These are phyloP conservation scores for Candida sakaeoensis DNA, from an alignment of 805 yeast species.

Conservation along the genomic window DNA sequence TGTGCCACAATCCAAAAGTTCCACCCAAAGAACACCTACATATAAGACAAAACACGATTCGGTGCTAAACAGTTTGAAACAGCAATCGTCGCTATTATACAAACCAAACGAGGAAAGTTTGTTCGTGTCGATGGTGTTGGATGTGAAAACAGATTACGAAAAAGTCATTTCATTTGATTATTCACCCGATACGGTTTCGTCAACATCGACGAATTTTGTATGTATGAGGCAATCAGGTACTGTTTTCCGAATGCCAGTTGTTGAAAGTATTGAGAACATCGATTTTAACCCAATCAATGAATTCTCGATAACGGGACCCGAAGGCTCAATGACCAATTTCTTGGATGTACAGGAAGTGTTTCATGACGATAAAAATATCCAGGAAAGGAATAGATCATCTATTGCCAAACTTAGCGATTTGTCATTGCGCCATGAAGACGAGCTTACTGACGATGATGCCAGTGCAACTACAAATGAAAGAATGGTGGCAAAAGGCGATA, in stretches of 20 bases:
- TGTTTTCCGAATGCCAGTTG: conserved; percentile 72
- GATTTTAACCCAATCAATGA: conserved; percentile 69
- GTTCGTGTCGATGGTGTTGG: conserved; percentile 74
- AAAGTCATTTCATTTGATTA: conserved; percentile 85
- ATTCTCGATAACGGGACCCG: conserved; percentile 55
- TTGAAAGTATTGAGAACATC: conserved; percentile 60
- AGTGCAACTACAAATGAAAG: conserved; percentile 8
- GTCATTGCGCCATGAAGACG: conserved; percentile 11
- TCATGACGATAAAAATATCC: conserved; percentile 8
- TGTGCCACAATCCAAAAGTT: conserved; percentile 31
- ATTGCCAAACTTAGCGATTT: conserved; percentile 11
- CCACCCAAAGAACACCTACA: not conserved
- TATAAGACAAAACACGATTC: not conserved
- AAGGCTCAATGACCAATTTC: conserved; percentile 48
- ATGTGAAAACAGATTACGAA: conserved; percentile 71
- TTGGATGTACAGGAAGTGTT: conserved; percentile 20
- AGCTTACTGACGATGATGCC: conserved; percentile 15
- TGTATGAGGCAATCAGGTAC: conserved; percentile 93
- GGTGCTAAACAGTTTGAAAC: conserved; percentile 19
- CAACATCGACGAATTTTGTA: conserved; percentile 61
- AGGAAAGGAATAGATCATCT: conserved; percentile 7
- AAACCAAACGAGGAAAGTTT: conserved; percentile 50
- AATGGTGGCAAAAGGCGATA: not conserved
- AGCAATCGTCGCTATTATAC: conserved; percentile 35
- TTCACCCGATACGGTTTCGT: conserved; percentile 48